Evolutionary conservation across 75 land plant genomes (phyloP).

Genomic region (Cunninghamia lanceolata): DNA sequence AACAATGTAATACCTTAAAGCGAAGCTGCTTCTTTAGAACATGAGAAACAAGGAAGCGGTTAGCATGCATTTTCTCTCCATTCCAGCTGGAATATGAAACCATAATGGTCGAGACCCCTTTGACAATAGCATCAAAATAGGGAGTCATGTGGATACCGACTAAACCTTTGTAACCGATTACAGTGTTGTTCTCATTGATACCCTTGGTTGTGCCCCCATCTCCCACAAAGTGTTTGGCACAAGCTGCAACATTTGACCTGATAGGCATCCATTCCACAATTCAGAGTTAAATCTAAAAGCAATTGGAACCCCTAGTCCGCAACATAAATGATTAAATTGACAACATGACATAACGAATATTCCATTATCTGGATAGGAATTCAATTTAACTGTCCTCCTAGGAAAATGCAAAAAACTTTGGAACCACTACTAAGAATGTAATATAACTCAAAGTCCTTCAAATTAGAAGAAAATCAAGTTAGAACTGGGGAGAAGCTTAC

Average conservation of each 20-base stretch:
- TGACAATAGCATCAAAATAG: slow-evolving; percentile 37
- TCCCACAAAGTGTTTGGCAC: slow-evolving; percentile 70
- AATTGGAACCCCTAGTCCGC: background rate
- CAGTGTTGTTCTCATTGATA: slow-evolving; percentile 52
- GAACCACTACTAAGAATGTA: background rate
- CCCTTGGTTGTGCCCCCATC: slow-evolving; percentile 63
- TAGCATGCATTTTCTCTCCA: slow-evolving; percentile 59
- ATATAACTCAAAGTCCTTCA: background rate
- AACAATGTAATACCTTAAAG: slow-evolving; percentile 20
- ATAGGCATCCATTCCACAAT: background rate
- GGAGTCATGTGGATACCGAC: slow-evolving; percentile 48
- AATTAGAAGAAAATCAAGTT: background rate
- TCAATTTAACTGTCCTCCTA: background rate
- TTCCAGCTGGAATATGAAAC: slow-evolving; percentile 60
- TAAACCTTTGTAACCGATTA: slow-evolving; percentile 29
- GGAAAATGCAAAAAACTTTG: background rate
- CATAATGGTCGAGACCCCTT: slow-evolving; percentile 62
- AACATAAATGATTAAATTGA: background rate
- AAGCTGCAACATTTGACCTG: slow-evolving; percentile 53
- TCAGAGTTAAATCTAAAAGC: background rate
- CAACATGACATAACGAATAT: background rate
- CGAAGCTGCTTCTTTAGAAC: slow-evolving; percentile 27
- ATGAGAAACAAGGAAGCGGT: slow-evolving; percentile 23
- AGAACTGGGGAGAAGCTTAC: background rate
- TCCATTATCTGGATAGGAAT: background rate